phyloP scores from a whole-genome alignment of 768 basidiomycete genomes.

The Podaxis carcinomalis region DNA sequence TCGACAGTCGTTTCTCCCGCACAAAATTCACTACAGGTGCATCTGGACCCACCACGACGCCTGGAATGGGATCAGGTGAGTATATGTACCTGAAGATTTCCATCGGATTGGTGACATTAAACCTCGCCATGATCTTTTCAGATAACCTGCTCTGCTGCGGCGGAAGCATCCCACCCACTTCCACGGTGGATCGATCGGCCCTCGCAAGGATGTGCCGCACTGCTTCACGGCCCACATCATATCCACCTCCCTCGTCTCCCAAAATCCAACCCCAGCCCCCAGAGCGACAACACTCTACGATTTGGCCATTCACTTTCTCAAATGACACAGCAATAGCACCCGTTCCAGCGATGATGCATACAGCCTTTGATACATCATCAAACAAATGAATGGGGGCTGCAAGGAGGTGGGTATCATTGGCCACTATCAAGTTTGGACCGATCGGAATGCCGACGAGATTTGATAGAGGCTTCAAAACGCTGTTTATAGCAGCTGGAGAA shows the following conservation, averaged over 20 bases:
- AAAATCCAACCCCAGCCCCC: constrained; percentile 87
- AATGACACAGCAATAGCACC: constrained; percentile 76
- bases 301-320: constrained; percentile 32
- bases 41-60: constrained; percentile 8
- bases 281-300: constrained; percentile 62
- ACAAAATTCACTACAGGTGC: constrained; percentile 24
- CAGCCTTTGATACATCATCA: constrained; percentile 53
- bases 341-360: constrained; percentile 78
- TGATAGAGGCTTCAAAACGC: constrained; percentile 51
- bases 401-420: constrained; percentile 84
- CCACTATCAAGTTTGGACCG: constrained; percentile 52
- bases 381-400: constrained; percentile 71
- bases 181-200: constrained; percentile 45
- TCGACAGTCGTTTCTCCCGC: constrained; percentile 72
- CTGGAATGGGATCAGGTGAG: constrained; percentile 47
- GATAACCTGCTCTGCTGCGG: constrained; percentile 36
- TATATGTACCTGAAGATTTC: constrained; percentile 67
- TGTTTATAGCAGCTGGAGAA: constrained; percentile 56
- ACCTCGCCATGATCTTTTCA: constrained; percentile 45
- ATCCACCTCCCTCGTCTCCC: constrained; percentile 83
- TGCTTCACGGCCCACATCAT: constrained; percentile 72
- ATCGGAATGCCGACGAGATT: constrained; percentile 53
- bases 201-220: constrained; percentile 62
- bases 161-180: constrained; percentile 16
- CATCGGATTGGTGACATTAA: constrained; percentile 51